Percentiles rank a stretch among this genome's conserved stretches.
Conservation (phyloP, 169 alveolate genomes). For the Plasmodium inui region DNA sequence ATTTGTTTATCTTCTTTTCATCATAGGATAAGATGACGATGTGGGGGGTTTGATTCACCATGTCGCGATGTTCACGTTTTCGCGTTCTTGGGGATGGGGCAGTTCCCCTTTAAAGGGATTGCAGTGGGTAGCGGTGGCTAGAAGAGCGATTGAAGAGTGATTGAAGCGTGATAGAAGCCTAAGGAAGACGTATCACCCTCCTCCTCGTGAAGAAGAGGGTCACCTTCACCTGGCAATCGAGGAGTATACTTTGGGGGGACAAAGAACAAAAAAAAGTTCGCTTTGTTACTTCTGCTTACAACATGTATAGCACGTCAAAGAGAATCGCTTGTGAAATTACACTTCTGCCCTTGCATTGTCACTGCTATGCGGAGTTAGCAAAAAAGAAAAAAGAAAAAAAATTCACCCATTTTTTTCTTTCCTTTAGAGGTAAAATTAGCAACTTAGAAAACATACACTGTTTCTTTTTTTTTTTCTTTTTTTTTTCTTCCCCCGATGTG, state of each 20-base stretch:
- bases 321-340: neutral
- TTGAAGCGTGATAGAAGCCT: no score
- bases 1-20: conserved; percentile 7
- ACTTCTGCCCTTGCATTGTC: neutral
- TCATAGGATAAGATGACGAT: conserved; percentile 37
- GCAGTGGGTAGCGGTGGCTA: neutral
- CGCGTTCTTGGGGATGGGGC: neutral
- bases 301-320: neutral
- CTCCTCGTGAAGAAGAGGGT: neutral
- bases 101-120: neutral
- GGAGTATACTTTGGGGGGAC: neutral
- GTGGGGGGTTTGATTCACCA: conserved; percentile 26
- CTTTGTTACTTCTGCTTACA: neutral
- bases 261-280: neutral
- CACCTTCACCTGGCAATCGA: neutral
- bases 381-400: neutral
- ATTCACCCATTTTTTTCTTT: neutral
- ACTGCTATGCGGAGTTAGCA: neutral
- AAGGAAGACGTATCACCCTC: neutral
- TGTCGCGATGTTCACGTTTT: neutral
- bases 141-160: neutral
- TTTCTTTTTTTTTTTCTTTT: neutral
- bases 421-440: neutral
- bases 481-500: neutral
- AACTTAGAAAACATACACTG: neutral